Evolutionary conservation across 495 filamentous ascomycete species (phyloP), one percentile per base, ranked within the genome.

Genomic region (Penicillium paxilli): DNA sequence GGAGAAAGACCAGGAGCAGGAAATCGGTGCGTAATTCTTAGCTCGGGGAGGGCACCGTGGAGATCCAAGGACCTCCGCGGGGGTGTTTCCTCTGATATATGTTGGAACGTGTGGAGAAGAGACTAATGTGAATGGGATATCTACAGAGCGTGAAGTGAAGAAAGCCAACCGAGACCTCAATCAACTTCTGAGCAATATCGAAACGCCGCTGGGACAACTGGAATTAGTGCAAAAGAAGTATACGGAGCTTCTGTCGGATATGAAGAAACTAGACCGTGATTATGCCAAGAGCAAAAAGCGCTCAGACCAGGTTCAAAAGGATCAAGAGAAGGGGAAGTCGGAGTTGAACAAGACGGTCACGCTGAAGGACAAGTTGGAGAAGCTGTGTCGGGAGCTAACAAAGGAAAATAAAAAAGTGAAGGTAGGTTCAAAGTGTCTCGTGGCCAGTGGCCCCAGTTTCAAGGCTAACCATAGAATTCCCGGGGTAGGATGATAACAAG

Each of bases 401-500:
- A 89, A 90, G 62, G 95, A 98, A 66, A 98, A 98, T 69, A 97
- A 98, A 68, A 90, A 92, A 68, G 80, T 98, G 16, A 98, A 98
- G 87, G 92, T 96, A 66, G 52, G 47, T 51, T n/a, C 52, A 55
- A 52, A 37, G 17, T 23, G 11, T 42, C 19, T 14, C 40, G 11
- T 23, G 8, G n/a, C 23, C 8, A 23, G 17, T 42, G 21, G 0
- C 17, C 40, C 40, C 6, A 37, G 19, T 42, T 22, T 12, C 40
- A 42, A 32, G 37, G 24, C 44, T 46, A 17, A 46, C 24, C 23
- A n/a, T 46, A n/a, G 44, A 42, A 22, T 12, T 12, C 44, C 22
- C n/a, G n/a, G 47, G 1, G n/a, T 71, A 96, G 92, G 92, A 93
- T 65, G 94, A 98, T 60, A 88, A 94, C 65, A 91, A 92, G 64